Conservation (phyloP, 2,329 filamentous ascomycete genomes). For the Aureobasidium sp. region DNA sequence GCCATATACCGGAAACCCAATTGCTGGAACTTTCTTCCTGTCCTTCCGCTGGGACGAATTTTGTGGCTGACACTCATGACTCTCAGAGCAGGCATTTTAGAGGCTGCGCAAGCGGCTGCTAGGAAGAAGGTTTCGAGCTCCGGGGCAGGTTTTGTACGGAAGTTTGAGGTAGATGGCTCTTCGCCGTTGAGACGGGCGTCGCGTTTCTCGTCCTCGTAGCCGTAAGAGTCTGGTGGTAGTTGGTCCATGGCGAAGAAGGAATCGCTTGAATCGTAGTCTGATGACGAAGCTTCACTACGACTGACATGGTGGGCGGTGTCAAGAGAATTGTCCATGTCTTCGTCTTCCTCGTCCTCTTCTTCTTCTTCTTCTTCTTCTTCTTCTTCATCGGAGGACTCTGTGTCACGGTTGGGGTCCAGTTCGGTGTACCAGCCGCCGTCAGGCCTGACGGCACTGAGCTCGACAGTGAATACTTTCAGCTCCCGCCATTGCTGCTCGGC, state of each 20-base stretch:
- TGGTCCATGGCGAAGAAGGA: neutral
- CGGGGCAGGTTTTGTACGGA: neutral
- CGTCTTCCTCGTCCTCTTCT: neutral
- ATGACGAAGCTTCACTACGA: neutral
- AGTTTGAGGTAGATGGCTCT: neutral
- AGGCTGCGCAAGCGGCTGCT: neutral
- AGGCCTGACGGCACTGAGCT: neutral
- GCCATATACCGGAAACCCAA: neutral
- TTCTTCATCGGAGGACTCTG: neutral
- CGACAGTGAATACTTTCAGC: neutral
- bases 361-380: conserved; percentile 4
- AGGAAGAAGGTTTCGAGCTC: neutral
- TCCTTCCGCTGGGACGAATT: neutral
- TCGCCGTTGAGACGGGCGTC: neutral
- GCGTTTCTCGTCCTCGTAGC: neutral
- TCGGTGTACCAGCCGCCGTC: conserved; percentile 9
- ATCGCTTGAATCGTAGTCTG: neutral
- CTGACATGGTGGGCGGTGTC: neutral
- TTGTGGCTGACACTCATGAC: neutral
- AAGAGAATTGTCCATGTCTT: neutral
- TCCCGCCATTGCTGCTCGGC: neutral
- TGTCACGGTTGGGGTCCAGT: neutral
- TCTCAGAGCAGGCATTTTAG: neutral
- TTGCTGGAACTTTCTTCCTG: neutral
- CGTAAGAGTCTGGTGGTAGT: neutral